Evolutionary conservation across 2,329 filamentous ascomycete species (phyloP), one percentile per base, ranked within the genome.

Genomic region (Talaromyces verruculosus): DNA sequence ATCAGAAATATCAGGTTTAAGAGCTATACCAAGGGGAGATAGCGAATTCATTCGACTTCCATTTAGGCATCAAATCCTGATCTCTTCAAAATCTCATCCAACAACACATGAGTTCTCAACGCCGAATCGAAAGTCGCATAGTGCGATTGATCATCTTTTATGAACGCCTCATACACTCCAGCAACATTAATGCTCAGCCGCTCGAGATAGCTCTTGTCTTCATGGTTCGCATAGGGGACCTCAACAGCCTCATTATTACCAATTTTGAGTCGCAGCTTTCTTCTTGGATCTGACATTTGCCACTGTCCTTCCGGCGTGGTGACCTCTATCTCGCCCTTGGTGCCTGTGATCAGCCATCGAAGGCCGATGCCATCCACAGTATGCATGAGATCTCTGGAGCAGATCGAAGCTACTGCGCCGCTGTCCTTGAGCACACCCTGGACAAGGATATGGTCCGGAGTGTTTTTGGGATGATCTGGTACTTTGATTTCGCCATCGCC

Each of bases 291-390:
- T 3, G 41, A 49, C 41, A 65, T 49, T 53, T 65, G 63, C 63
- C 63, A 65, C 17, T 59, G 33, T 22, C 25, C 19, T 43, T 65
- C 55, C 3, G 57, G 55, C 6, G 22, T 19, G 25, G 63, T 65
- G 8, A 65, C 47, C 30, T 65, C 41, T 30, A 65, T 61, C 33
- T 65, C 63, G 7, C 57, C 63, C 17, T 65, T 55, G 30, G 63
- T 65, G 37, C 63, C 63, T 30, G 53, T 41, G 22, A 65, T 65
- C 17, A 65, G n/a, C 63, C 63, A 65, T 17, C 22, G 43, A 28
- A 65, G 35, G 5, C 55, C 63, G 33, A 51, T 35, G 25, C 57
- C 41, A 30, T 65, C 63, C n/a, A 55, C 57, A n/a, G 63, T 30
- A 17, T 43, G 49, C 25, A 22, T 47, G 8, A 60, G 41, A 13